Evolutionary conservation across 768 basidiomycete species (phyloP), one percentile per base, ranked within the genome.

Genomic region (Termitomyces heimii): DNA sequence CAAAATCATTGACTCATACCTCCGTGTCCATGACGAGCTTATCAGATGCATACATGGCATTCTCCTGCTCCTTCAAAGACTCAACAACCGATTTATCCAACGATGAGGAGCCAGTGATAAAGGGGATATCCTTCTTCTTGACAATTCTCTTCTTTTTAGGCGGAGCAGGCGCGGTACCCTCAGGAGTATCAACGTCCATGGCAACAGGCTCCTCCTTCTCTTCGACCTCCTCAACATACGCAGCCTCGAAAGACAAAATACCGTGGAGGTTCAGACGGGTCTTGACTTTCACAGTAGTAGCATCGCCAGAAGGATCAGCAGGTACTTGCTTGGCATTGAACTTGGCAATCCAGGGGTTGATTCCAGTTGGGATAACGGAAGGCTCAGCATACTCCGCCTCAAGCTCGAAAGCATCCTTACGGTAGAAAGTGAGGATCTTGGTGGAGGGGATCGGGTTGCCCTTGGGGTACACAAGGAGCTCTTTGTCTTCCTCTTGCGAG

Each of bases 21-120:
- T 98, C 96, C 56, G 97, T 99, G 70, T 99, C 97, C 77, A 86
- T 83, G 53, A 99, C 96, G 60, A 98, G 89, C 79, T 96, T 98
- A 76, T 99, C 97, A 55, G 83, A 76, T 29, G 89, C 82, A 70
- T 88, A 82, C 93, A 99, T 92, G 75, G 89, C 76, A 18, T 85
- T 86, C 77, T 98, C 97, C 63, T 81, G 79, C 76, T 98, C 92
- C 71, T 78, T 84, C 69, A 79, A 77, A 56, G 72, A 68, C 67
- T 95, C 86, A 42, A 96, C 66, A 22, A 81, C 57, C 6, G 77
- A 68, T 66, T 81, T 75, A 66, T 92, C 89, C 61, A 97, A 71
- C 3, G 83, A 82, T 39, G 82, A 76, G 55, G 82, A 79, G 53
- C 81, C 78, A 28, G 84, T 75, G 28, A 92, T 77, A 71, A 92